Conservation (phyloP, 768 basidiomycete genomes). For the Lanmaoa pseudosensibilis region DNA sequence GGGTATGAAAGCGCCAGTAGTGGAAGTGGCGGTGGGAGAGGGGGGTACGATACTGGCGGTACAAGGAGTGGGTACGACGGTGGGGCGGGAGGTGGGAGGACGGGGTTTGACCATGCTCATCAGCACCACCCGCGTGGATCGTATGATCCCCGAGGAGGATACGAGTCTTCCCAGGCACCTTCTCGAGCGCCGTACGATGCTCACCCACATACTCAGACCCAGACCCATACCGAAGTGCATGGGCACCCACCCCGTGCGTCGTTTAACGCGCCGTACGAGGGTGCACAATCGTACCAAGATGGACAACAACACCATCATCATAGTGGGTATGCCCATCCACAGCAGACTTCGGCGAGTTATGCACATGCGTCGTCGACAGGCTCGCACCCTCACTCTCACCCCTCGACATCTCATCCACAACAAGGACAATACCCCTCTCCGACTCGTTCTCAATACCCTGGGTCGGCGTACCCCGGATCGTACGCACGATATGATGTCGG, state of each 20-base stretch:
- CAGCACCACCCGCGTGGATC: slow-evolving; percentile 29
- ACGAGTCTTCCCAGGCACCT: slow-evolving; percentile 26
- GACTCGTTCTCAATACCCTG: slow-evolving; percentile 27
- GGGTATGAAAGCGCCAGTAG: slow-evolving; percentile 19
- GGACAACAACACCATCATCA: slow-evolving; percentile 25
- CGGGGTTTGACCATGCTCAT: slow-evolving; percentile 26
- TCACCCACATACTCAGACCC: slow-evolving; percentile 18
- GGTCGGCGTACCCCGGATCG: slow-evolving; percentile 26
- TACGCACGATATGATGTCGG: slow-evolving; percentile 32
- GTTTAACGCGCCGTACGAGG: slow-evolving; percentile 27
- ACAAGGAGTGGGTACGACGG: slow-evolving; percentile 24
- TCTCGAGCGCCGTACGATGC: slow-evolving; percentile 21
- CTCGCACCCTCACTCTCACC: slow-evolving; percentile 23
- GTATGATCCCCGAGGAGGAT: slow-evolving; percentile 26
- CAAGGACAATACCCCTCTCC: slow-evolving; percentile 29
- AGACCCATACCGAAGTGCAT: slow-evolving; percentile 22
- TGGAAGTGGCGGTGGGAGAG: slow-evolving; percentile 17
- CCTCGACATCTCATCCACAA: slow-evolving; percentile 18
- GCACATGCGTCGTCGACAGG: slow-evolving; percentile 20
- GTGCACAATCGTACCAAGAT: slow-evolving; percentile 30
- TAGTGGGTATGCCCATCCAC: slow-evolving; percentile 21
- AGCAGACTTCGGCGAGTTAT: slow-evolving; percentile 21
- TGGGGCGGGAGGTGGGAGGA: slow-evolving; percentile 12
- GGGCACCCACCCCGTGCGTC: slow-evolving; percentile 17
- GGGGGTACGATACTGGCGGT: slow-evolving; percentile 18